Evolutionary conservation across 2,329 filamentous ascomycete genomes (phyloP).

Genomic region (Malbranchea zuffiana): DNA sequence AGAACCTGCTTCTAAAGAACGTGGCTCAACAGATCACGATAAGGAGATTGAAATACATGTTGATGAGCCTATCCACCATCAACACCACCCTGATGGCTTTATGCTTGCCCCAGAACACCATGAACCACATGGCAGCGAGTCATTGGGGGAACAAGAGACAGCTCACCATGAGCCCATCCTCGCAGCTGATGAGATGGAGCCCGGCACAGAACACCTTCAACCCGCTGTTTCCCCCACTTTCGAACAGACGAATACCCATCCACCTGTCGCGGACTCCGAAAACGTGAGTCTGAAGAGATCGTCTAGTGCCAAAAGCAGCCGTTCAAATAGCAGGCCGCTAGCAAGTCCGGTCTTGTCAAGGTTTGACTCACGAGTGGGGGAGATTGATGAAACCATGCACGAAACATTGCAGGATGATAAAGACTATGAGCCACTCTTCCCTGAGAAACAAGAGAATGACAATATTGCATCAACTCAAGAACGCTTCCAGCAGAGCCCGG

Average conservation of each 20-base stretch:
- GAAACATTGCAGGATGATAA: slow-evolving; percentile 78
- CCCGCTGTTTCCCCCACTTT: slow-evolving; percentile 71
- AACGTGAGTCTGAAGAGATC: slow-evolving; percentile 42
- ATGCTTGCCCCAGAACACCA: slow-evolving; percentile 44
- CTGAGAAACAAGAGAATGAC: slow-evolving; percentile 58
- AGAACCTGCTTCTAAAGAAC: slow-evolving; percentile 19
- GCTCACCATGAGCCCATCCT: slow-evolving; percentile 68
- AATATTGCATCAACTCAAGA: slow-evolving; percentile 35
- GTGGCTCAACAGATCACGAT: slow-evolving; percentile 32
- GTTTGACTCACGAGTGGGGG: slow-evolving; percentile 44
- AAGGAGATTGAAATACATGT: slow-evolving; percentile 53
- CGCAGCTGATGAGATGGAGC: slow-evolving; percentile 73
- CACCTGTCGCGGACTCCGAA: slow-evolving; percentile 33
- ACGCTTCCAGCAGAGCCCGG: slow-evolving; percentile 35
- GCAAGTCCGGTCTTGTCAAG: slow-evolving; percentile 42
- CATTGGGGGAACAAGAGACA: slow-evolving; percentile 38
- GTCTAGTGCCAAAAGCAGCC: slow-evolving; percentile 48
- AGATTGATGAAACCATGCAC: slow-evolving; percentile 38
- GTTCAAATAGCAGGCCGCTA: slow-evolving; percentile 52
- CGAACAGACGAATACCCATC: slow-evolving; percentile 49
- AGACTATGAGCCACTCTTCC: slow-evolving; percentile 91
- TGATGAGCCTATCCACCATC: slow-evolving; percentile 48
- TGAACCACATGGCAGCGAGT: slow-evolving; percentile 36
- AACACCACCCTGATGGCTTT: slow-evolving; percentile 39
- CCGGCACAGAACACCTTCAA: slow-evolving; percentile 55